Evolutionary conservation across 805 yeast species (phyloP).

Genomic region (Yamadazyma olivae): DNA sequence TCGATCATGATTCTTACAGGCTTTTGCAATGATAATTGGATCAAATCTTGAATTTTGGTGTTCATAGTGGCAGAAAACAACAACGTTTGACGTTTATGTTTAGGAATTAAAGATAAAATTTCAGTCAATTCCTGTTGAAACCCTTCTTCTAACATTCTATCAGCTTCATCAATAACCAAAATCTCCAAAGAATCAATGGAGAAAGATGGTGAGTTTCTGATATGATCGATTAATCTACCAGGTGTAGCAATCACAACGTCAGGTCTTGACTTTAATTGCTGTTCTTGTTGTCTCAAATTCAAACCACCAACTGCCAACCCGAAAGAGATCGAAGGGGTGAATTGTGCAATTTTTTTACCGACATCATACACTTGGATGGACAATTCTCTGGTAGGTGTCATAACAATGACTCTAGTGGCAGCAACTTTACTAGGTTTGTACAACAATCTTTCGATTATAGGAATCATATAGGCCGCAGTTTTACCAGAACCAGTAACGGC

Average conservation of each 20-base stretch:
- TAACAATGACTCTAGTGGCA: constrained; percentile 84
- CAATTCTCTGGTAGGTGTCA: constrained; percentile 96
- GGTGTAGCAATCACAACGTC: constrained; percentile 98
- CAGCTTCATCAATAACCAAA: constrained; percentile 95
- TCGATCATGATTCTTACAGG: constrained; percentile 96
- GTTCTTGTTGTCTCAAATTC: constrained; percentile 93
- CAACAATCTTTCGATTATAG: constrained; percentile 86
- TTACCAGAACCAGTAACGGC: constrained; percentile 99
- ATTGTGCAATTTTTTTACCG: constrained; percentile 79
- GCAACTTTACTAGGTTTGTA: constrained; percentile 85
- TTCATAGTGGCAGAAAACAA: constrained; percentile 98
- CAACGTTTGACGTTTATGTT: constrained; percentile 84
- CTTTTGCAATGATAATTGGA: constrained; percentile 80
- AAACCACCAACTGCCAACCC: constrained; percentile 99
- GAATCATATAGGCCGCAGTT: constrained; percentile 97
- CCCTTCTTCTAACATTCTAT: constrained; percentile 98
- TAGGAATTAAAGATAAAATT: constrained; percentile 80
- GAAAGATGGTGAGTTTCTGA: constrained; percentile 91
- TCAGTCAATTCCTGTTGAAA: constrained; percentile 94
- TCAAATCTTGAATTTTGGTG: constrained; percentile 81
- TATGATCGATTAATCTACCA: constrained; percentile 96
- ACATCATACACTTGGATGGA: constrained; percentile 96
- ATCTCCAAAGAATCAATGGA: constrained; percentile 89
- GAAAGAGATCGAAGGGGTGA: constrained; percentile 70
- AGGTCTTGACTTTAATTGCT: constrained; percentile 86